Percentiles rank a stretch among this genome's conserved stretches.
phyloP scores from a whole-genome alignment of 2,329 filamentous ascomycete genomes.

The Fusarium bactridioides region DNA sequence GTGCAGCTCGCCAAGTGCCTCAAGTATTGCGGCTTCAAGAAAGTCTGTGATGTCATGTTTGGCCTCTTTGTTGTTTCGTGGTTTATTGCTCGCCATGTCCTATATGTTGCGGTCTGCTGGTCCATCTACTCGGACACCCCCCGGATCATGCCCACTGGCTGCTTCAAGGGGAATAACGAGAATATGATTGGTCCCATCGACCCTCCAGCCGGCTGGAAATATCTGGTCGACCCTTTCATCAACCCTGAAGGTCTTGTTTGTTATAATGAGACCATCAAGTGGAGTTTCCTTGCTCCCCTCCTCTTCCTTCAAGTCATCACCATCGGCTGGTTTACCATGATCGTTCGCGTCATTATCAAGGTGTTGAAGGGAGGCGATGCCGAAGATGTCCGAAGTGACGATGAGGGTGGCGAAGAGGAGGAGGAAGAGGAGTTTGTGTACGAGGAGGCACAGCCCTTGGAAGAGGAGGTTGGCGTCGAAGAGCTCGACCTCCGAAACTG shows the following conservation, averaged over 20 bases:
- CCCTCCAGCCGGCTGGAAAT: constrained; percentile 60
- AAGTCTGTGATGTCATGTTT: constrained; percentile 82
- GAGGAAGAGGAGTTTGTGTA: constrained; percentile 63
- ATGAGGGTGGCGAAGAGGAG: constrained; percentile 70
- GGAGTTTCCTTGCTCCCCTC: constrained; percentile 79
- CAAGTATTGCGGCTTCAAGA: constrained; percentile 84
- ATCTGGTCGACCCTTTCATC: constrained; percentile 78
- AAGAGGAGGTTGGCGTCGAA: constrained; percentile 80
- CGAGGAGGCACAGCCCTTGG: constrained; percentile 65
- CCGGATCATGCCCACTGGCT: constrained; percentile 61
- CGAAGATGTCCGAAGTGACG: constrained; percentile 88
- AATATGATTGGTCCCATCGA: constrained; percentile 63
- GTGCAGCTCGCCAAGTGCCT: constrained; percentile 88
- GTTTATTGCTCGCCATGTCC: constrained; percentile 82
- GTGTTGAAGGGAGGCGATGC: constrained; percentile 80
- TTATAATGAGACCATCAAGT: constrained; percentile 78
- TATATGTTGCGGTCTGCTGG: constrained; percentile 83
- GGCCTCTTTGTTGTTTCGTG: constrained; percentile 86
- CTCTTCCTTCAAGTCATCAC: constrained; percentile 82
- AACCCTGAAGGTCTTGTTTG: constrained; percentile 78
- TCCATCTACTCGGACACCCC: constrained; percentile 54
- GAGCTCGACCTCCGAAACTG: constrained; percentile 71
- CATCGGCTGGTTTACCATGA: constrained; percentile 89
- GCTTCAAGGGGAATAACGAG: constrained; percentile 69
- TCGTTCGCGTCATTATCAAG: constrained; percentile 80